Conservation (phyloP, 805 yeast species). For the Nakazawaea ishiwadae region DNA sequence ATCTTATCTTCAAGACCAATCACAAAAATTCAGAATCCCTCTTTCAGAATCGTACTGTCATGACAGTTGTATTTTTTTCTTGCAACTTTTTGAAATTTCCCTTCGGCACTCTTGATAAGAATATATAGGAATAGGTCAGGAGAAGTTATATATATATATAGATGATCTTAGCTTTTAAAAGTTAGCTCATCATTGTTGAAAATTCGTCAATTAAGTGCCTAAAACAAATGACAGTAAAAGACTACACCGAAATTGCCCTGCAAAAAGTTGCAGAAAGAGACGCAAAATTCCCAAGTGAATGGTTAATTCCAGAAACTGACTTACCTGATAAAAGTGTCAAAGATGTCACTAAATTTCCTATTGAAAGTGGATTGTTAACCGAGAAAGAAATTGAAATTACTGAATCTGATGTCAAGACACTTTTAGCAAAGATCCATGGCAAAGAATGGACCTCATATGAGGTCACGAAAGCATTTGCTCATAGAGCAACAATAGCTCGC, state of each 20-base stretch:
- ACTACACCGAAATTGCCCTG: slow-evolving; percentile 35
- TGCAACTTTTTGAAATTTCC: neutral
- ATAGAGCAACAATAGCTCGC: slow-evolving; percentile 54
- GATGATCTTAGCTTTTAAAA: no score
- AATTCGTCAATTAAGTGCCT: no score
- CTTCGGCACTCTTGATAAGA: no score
- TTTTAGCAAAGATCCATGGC: slow-evolving; percentile 4
- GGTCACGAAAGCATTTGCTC: slow-evolving; percentile 51
- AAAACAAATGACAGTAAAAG: slow-evolving; percentile 4
- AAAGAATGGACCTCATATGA: slow-evolving; percentile 37
- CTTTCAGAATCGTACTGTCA: neutral
- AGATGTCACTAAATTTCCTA: slow-evolving; percentile 35
- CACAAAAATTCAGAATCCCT: neutral
- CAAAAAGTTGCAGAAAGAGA: slow-evolving; percentile 37
- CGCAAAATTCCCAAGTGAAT: slow-evolving; percentile 36
- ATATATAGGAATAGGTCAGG: no score
- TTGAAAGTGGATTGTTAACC: slow-evolving; percentile 29
- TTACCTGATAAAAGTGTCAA: slow-evolving; percentile 27
- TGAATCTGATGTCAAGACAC: slow-evolving; percentile 21
- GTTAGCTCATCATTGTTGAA: no score
- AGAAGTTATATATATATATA: no score
- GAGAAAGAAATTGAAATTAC: slow-evolving; percentile 35
- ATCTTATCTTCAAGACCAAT: neutral
- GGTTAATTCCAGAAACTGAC: slow-evolving; percentile 34
- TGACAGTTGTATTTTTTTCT: neutral